Evolutionary conservation across 2,329 filamentous ascomycete genomes (phyloP).

Genomic region (Arthrinium phaeospermum): DNA sequence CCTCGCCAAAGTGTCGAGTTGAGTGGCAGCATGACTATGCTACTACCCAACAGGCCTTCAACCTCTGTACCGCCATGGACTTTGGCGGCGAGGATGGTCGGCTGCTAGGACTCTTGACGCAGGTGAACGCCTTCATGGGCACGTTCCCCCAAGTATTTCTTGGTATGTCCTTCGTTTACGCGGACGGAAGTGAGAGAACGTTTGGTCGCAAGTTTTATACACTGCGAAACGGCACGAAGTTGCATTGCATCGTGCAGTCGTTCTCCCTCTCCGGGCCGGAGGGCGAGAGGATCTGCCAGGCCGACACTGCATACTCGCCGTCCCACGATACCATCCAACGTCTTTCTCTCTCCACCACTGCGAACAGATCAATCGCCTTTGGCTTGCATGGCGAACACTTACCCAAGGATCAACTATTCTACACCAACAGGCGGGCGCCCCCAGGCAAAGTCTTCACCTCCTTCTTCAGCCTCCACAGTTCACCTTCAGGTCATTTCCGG

Average conservation of each 20-base stretch:
- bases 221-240: background rate
- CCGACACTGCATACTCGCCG: slow-evolving; percentile 20
- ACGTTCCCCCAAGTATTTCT: slow-evolving; percentile 26
- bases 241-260: slow-evolving; percentile 23
- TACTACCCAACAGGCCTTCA: slow-evolving; percentile 23
- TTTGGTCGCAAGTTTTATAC: slow-evolving; percentile 27
- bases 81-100: slow-evolving; percentile 27
- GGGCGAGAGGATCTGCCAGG: slow-evolving; percentile 27
- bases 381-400: background rate
- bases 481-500: background rate
- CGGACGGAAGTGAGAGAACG: slow-evolving; percentile 28
- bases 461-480: slow-evolving; percentile 2
- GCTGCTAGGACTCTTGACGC: slow-evolving; percentile 22
- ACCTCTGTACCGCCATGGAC: slow-evolving; percentile 30
- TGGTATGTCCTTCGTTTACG: slow-evolving; percentile 29
- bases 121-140: slow-evolving; percentile 27
- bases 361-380: background rate
- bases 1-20: slow-evolving; percentile 20
- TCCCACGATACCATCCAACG: slow-evolving; percentile 24
- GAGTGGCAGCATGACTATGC: slow-evolving; percentile 22
- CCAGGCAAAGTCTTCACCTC: background rate
- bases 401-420: background rate
- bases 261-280: slow-evolving; percentile 28
- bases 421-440: background rate
- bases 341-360: slow-evolving; percentile 22